Evolutionary conservation across 164 flowering plant genomes (phyloP), one percentile per base, ranked within the genome.

Genomic region (Chloranthus sessilifolius): DNA sequence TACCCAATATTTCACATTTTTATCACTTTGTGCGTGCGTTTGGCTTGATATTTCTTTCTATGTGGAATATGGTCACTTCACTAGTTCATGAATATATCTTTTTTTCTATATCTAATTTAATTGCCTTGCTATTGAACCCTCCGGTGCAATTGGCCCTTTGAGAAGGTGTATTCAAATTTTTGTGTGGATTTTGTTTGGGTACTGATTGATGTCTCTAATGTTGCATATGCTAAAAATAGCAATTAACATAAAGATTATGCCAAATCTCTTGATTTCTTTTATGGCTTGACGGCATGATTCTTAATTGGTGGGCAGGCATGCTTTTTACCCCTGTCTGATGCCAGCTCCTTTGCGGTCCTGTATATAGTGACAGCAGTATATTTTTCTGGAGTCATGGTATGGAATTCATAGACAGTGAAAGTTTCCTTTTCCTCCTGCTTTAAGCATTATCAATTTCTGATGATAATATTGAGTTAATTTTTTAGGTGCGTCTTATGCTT

Each of bases 331-430:
- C 63, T 94, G 20, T 81, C 99, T 46, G 99, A 94, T 84, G 95
- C 99, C 38, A 94, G 99, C 75, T 94, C 97, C 59, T 94, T 94
- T 68, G 85, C 72, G 26, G 63, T 92, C 64, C 97, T 92, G 52
- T 92, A 92, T 48, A 84, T 92, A 29, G 95, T 79, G 23, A 86
- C 84, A 37, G 81, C 99, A 26, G 99, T 88, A n/a, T 92, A 92
- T 60, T 92, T 92, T 61, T 92, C 99, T 37, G 99, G 99, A 55
- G 99, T 92, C 58, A 92, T 92, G 99, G 99, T 92, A 55, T 64
- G 80, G 10, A 43, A 28, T 56, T 41, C 51, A 6, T 56, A 16
- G 7, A 31, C n/a, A n/a, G n/a, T n/a, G n/a, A n/a, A n/a, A n/a
- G n/a, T n/a, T n/a, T n/a, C n/a, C n/a, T n/a, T 21, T 26, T 26